These are phyloP conservation scores for Sporobolomyces roseus DNA, from an alignment of 768 basidiomycete genomes.

Conservation along the genomic window DNA sequence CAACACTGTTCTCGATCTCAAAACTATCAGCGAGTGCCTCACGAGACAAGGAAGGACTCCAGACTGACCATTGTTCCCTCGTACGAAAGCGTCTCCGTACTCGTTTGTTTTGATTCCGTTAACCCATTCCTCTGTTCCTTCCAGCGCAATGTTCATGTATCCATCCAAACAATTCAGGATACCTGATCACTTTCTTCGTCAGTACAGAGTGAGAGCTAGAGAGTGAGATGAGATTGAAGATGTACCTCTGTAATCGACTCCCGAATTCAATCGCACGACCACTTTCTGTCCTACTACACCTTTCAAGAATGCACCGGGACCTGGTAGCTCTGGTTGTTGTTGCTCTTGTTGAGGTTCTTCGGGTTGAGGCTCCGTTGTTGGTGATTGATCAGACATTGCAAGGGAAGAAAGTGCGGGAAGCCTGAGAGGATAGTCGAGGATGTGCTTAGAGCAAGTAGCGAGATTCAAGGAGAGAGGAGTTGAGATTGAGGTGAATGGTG, in stretches of 20 bases:
- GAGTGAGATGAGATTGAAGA: neutral
- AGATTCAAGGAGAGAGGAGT: neutral
- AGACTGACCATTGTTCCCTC: constrained; percentile 79
- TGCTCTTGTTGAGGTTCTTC: neutral
- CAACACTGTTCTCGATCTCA: constrained; percentile 55
- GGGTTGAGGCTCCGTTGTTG: neutral
- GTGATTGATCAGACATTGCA: constrained; percentile 18
- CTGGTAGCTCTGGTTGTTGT: constrained; percentile 31
- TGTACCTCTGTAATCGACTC: constrained; percentile 85
- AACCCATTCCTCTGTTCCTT: constrained; percentile 94
- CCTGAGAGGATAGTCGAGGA: too few species aligned
- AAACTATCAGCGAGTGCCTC: neutral
- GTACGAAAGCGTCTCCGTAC: constrained; percentile 93
- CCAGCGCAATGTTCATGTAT: constrained; percentile 98
- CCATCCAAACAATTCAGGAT: constrained; percentile 92
- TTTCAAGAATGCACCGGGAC: constrained; percentile 45
- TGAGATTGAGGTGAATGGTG: too few species aligned
- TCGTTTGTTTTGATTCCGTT: constrained; percentile 73
- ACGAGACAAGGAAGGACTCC: neutral
- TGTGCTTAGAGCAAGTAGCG: neutral
- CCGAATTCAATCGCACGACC: constrained; percentile 82
- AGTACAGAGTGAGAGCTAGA: neutral
- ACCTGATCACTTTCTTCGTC: constrained; percentile 54
- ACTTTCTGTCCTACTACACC: constrained; percentile 95
- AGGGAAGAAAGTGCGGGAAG: neutral